A percentile compares a stretch with the other conserved stretches of the same genome.
phyloP scores from a whole-genome alignment of 148 eudicot genomes.

The Nyssa sinensis region DNA sequence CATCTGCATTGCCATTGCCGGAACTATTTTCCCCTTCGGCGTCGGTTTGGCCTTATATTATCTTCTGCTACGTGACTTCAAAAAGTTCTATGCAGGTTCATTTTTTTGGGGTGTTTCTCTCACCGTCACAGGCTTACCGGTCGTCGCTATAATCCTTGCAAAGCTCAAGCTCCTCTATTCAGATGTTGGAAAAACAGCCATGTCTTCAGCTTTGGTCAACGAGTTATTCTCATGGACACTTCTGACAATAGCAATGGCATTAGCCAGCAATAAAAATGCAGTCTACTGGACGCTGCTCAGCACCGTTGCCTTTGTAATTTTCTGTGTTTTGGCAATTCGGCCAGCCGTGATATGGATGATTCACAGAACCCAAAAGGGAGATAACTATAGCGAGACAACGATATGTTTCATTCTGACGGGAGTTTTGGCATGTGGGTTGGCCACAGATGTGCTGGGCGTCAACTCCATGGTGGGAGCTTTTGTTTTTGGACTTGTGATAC shows the following conservation, averaged over 20 bases:
- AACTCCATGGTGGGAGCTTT: slow-evolving; percentile 27
- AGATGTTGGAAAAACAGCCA: slow-evolving; percentile 22
- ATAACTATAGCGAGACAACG: slow-evolving; percentile 8
- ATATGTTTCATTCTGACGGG: slow-evolving; percentile 17
- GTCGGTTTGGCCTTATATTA: slow-evolving; percentile 12
- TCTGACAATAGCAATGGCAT: not conserved
- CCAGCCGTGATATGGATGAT: slow-evolving; percentile 15
- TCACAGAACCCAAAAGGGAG: slow-evolving; percentile 1
- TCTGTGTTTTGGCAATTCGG: slow-evolving; percentile 13
- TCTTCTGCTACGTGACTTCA: not conserved
- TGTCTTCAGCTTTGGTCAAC: slow-evolving; percentile 20
- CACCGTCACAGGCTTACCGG: slow-evolving; percentile 22
- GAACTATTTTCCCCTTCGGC: slow-evolving; percentile 19
- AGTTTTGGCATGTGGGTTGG: slow-evolving; percentile 24
- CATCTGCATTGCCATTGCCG: slow-evolving; percentile 11
- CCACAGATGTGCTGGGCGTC: slow-evolving; percentile 18
- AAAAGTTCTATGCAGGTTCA: slow-evolving; percentile 9
- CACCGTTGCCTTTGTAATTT: not conserved
- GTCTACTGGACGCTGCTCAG: not conserved
- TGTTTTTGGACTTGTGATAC: slow-evolving; percentile 25
- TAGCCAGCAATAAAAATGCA: not conserved
- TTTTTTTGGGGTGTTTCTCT: slow-evolving; percentile 25
- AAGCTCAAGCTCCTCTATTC: slow-evolving; percentile 24
- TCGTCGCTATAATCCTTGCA: slow-evolving; percentile 11
- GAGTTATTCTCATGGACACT: slow-evolving; percentile 20